Conservation (phyloP, 2,329 filamentous ascomycete genomes). For the Cercospora nicotianae region DNA sequence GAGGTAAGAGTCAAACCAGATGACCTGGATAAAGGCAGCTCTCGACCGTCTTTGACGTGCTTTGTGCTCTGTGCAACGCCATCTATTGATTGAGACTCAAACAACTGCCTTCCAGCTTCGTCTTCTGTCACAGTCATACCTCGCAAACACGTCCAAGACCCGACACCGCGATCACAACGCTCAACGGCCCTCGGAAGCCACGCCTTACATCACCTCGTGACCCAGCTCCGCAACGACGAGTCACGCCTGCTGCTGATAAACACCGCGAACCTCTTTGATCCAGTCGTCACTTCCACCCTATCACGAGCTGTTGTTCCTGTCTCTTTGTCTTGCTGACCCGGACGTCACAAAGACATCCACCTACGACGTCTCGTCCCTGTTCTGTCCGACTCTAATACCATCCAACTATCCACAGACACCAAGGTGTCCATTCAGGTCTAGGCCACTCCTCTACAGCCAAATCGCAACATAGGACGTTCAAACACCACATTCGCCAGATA, state of each 20-base stretch:
- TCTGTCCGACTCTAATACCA: slow-evolving; percentile 1
- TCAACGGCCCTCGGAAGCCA: slow-evolving; percentile 1
- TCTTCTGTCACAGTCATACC: slow-evolving; percentile 2
- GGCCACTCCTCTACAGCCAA: slow-evolving; percentile 7
- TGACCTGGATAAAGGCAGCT: slow-evolving; percentile 21
- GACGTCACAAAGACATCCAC: slow-evolving; percentile 16
- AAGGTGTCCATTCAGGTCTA: slow-evolving; percentile 27
- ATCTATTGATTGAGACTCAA: slow-evolving; percentile 11
- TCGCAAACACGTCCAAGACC: slow-evolving; percentile 5
- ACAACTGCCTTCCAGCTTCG: neutral
- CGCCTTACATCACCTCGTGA: slow-evolving; percentile 15
- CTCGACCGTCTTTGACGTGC: slow-evolving; percentile 23
- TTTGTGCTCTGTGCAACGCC: slow-evolving; percentile 22
- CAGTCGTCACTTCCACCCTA: slow-evolving; percentile 16
- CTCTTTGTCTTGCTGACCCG: neutral
- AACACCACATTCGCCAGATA: slow-evolving; percentile 11
- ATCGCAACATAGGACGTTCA: slow-evolving; percentile 12
- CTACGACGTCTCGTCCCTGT: slow-evolving; percentile 4
- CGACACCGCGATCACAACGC: slow-evolving; percentile 10
- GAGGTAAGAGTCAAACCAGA: slow-evolving; percentile 10
- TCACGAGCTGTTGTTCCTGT: slow-evolving; percentile 14
- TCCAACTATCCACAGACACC: slow-evolving; percentile 20
- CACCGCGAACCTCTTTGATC: slow-evolving; percentile 23
- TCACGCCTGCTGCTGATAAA: slow-evolving; percentile 19
- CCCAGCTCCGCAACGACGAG: slow-evolving; percentile 18